phyloP scores from a whole-genome alignment of 345 rosid species.

The Salix koriyanagi region DNA sequence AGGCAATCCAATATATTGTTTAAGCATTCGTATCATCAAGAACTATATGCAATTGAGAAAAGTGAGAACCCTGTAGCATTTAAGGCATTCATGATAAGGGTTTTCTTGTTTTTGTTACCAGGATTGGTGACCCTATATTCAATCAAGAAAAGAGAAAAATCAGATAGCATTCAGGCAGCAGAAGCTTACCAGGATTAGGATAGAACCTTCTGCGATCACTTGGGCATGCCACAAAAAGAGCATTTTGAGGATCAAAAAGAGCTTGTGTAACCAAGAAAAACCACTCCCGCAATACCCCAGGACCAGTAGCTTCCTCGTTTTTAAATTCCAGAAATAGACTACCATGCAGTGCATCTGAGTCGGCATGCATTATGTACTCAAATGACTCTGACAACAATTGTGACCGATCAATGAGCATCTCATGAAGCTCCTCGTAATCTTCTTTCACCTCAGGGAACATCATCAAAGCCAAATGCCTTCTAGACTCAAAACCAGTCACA shows the following conservation, averaged over 20 bases:
- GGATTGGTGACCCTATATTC: not conserved
- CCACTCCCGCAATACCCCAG: slow-evolving; percentile 92
- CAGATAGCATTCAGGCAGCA: not conserved
- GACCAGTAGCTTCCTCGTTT: slow-evolving; percentile 98
- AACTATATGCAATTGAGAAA: not conserved
- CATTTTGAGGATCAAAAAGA: slow-evolving; percentile 58
- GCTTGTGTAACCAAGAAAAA: slow-evolving; percentile 84
- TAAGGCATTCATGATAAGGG: not conserved
- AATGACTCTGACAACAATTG: slow-evolving; percentile 83
- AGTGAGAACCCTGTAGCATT: not conserved
- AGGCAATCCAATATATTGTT: not conserved
- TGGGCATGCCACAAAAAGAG: slow-evolving; percentile 73
- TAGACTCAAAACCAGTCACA: slow-evolving; percentile 69
- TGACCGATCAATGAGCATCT: slow-evolving; percentile 95
- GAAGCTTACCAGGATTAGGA: slow-evolving; percentile 78
- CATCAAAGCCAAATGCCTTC: slow-evolving; percentile 83
- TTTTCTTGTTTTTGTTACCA: too few relatives aligned
- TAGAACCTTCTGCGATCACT: slow-evolving; percentile 84
- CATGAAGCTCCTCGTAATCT: slow-evolving; percentile 81
- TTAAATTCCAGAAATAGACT: slow-evolving; percentile 89
- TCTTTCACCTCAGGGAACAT: slow-evolving; percentile 86
- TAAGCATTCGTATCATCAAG: not conserved
- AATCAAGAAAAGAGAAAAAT: not conserved
- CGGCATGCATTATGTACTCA: slow-evolving; percentile 62
- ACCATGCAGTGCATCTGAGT: slow-evolving; percentile 57